A percentile compares a stretch with the other conserved stretches of the same genome.
phyloP scores from a whole-genome alignment of 1,284 basidiomycete genomes.

The Cutaneotrichosporon sp. region DNA sequence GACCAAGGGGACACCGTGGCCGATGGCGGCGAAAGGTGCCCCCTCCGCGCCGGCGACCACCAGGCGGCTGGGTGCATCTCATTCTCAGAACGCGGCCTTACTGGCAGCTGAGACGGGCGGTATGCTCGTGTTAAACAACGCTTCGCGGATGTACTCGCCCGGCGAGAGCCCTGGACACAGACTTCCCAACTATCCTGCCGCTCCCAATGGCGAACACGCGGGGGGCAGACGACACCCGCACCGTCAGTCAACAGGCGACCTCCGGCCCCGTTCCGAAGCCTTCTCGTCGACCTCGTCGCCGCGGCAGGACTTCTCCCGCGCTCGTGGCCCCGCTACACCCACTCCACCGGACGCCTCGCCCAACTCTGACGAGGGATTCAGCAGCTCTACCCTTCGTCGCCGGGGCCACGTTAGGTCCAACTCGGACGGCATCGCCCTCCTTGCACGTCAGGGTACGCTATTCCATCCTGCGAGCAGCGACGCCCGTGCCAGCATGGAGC shows the following conservation, averaged over 20 bases:
- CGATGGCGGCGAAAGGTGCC: slow-evolving; percentile 3
- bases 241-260: background rate
- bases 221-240: background rate
- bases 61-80: slow-evolving; percentile 2
- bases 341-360: background rate
- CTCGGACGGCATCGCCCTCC: slow-evolving; percentile 40
- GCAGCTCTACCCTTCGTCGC: background rate
- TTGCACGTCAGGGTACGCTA: slow-evolving; percentile 45
- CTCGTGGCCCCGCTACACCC: slow-evolving; percentile 3
- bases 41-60: background rate
- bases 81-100: slow-evolving; percentile 35
- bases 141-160: slow-evolving; percentile 1
- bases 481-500: slow-evolving; percentile 40
- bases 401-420: slow-evolving; percentile 27
- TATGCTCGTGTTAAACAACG: slow-evolving; percentile 18
- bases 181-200: background rate
- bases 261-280: background rate
- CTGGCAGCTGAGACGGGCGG: slow-evolving; percentile 35
- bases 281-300: background rate
- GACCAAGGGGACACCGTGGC: background rate
- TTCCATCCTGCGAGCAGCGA: slow-evolving; percentile 40
- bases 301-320: background rate
- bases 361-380: background rate
- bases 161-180: slow-evolving; percentile 3
- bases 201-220: background rate